Base-by-base conservation (phyloP, 148 eudicot species). In the Chenopodium berlandieri region DNA sequence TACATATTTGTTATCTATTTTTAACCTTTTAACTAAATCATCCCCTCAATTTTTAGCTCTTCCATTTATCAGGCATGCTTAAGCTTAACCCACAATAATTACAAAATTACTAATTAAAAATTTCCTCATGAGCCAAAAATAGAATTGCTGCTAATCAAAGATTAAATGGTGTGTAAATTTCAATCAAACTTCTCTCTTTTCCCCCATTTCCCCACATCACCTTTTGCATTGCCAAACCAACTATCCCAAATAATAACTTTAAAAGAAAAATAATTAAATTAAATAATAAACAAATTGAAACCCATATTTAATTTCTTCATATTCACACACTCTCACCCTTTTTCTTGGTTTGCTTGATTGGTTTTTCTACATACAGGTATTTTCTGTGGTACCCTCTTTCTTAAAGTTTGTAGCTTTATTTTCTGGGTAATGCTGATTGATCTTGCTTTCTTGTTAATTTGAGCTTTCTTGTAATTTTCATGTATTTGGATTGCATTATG, bases 121-220 rank as follows among this genome's bases (percentile, higher is more conserved):
- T 4, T 16, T 13, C 14, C 2, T 54, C 4, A 70, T 54, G 68
- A 54, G 20, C 75, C 13, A 72, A 80, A 72, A 34, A 22, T 80
- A 75, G 64, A 27, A 47, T 30, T 23, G 14, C 9, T 80, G 19
- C 27, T 40, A 60, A 78, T 52, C 32, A 30, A 16, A 10, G 27
- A 27, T 27, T 27, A 0, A 27, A 27, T 27, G n/a, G 40, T 20
- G 37, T 48, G 67, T 25, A 23, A 82, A 74, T 50, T 50, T 63
- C 85, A 78, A 83, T 78, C 85, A 83, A 83, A 72, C 22, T 34
- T 2, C 56, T 56, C 32, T 22, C 37, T 47, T 82, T 82, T 75
- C 64, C 85, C 75, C 75, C 47, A 58, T 52, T 79, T 72, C 19
- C 75, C 76, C 64, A 40, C 76, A 44, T 56, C 73, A 63, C 75